Evolutionary conservation across 495 filamentous ascomycete species (phyloP), one percentile per base, ranked within the genome.

Genomic region (Penicillium cosmopolitanum): DNA sequence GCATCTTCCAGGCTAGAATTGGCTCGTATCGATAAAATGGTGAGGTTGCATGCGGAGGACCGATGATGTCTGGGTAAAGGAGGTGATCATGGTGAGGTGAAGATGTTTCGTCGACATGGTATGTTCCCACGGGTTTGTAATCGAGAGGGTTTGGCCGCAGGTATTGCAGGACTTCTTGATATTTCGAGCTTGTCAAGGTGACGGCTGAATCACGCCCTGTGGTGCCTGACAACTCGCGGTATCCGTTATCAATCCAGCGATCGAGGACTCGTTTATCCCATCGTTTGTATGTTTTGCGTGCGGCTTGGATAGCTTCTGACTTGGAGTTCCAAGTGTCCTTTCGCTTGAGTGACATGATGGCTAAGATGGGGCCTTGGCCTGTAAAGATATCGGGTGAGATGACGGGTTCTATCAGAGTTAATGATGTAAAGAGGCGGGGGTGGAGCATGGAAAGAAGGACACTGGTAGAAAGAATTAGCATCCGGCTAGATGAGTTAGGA

Each of bases 391-490:
- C 56, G 55, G 21, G 53, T 25, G 64, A 66, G 23, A 90, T 81
- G 43, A 87, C 81, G 7, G 89, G 87, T 63, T 94, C 90, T 1
- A 92, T 69, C 12, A 91, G 78, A 50, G 89, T 74, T 11, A 93
- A 62, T 4, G 84, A 82, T 16, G 80, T 78, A 55, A 93, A 78
- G 3, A 95, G 82, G 7, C 89, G 85, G 6, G 90, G 89, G 72
- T 93, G 87, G 25, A 89, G 73, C 6, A 91, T 71, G 1, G 89
- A 73, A 3, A 84, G 69, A 55, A 84, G 77, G 55, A 76, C 72
- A 2, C 69, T 68, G 44, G 4, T 12, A 19, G 18, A 12, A n/a
- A 23, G 2, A 12, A 2, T 48, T 28, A 31, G 46, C 11, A 5
- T 18, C 8, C 51, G 33, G 35, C 13, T n/a, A 18, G 8, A 35